Base-by-base conservation (phyloP, 2,329 filamentous ascomycete species). In the Bertia moriformis region DNA sequence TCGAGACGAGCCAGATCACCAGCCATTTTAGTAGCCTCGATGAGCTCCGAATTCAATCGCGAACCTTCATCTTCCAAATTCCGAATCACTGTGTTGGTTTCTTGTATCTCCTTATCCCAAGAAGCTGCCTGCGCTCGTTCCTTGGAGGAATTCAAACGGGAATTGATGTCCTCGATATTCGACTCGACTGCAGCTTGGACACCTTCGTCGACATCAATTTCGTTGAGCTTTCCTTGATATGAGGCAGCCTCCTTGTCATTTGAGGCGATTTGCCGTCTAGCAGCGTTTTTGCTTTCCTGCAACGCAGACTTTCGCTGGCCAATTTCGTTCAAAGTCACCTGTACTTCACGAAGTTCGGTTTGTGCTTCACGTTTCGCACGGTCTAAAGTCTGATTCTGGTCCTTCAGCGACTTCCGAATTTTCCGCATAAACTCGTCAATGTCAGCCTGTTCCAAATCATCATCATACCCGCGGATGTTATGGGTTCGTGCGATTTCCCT, bases 181-280 rank as follows among this genome's bases (percentile, higher is more conserved):
- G 78, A 73, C 49, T 91, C 81, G 4, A 95, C 66, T 3, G 83
- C 66, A 18, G 83, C 82, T 54, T 85, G 84, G 20, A 74, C 73
- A 3, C 88, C 88, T 59, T 96, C 89, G 48, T 98, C 89, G 19
- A 88, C 70, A 24, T 82, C 71, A 40, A 98, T 79, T n/a, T 66
- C 65, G 48, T 80, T 70, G 20, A 86, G 65, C 20, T 82, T 74
- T 37, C 63, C 68, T 51, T 93, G 84, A 22, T 88, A 65, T 1
- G 63, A 60, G 3, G 59, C 60, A 4, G 79, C 73, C 40, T 82
- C 82, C 50, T 71, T 77, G 43, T 93, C 85, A 47, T 91, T 87
- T 4, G 67, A 60, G 1, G 65, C 62, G 43, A 93, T 86, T 37
- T 83, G 77, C 46, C 83, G 73, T 49, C 74, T 82, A 4, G 85